Base-by-base conservation (phyloP, 495 filamentous ascomycete genomes). In the Podospora bellae-mahoneyi region DNA sequence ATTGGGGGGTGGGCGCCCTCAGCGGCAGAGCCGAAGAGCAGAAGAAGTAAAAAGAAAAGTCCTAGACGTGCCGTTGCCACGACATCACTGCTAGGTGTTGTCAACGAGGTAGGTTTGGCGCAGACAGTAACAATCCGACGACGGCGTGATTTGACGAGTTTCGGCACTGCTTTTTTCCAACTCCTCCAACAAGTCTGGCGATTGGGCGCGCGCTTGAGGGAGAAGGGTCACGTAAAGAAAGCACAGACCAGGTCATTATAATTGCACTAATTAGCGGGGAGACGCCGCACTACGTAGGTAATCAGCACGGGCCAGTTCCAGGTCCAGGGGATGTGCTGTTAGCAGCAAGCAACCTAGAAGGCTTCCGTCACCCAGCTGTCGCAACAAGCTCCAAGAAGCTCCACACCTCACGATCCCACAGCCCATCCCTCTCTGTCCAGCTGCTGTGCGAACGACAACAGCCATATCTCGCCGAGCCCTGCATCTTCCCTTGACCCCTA, bases 81-180 rank as follows among this genome's bases (percentile, higher is more conserved):
- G 69, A 67, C 76, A 77, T 78, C 75, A 76, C 76, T 73, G 73
- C 74, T 70, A 48, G 68, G 62, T 23, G 13, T 64, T 64, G n/a
- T 53, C 67, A 26, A 59, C 60, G 53, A 64, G 32, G 48, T 53
- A 39, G 62, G 65, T 74, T 65, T 48, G 60, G 68, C 71, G 69
- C 71, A 66, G 73, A 62, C 67, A 66, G 74, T 66, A 65, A 68
- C 68, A 61, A 70, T 65, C 66, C 34, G 28, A 66, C 68, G 65
- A 61, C 66, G 66, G 69, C 54, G 70, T 67, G 55, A 63, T 64
- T 20, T 56, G 61, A 72, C 34, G 16, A 66, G 58, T 58, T 69
- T 66, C 68, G 59, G 60, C 54, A 70, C 71, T 72, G 61, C 68
- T 64, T 75, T 73, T 75, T 75, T 73, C 70, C 67, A 32, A 23